Percentiles rank a stretch among this genome's conserved stretches.
Conservation (phyloP, 2,329 filamentous ascomycete species). For the Nigrospora oryzae region DNA sequence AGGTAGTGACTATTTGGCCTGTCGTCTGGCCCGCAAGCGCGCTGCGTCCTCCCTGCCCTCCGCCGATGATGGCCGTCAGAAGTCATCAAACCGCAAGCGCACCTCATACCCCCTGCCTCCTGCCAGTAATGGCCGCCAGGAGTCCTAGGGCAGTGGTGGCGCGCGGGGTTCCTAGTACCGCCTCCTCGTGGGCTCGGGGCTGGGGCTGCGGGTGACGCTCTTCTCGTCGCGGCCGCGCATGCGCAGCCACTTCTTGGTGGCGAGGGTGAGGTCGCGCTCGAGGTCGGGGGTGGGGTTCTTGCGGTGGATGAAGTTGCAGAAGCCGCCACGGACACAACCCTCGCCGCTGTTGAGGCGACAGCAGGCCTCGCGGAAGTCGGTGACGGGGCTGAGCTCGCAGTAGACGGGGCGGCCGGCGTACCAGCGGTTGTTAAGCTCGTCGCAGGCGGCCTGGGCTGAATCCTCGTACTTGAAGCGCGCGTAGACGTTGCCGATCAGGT, state of each 20-base stretch:
- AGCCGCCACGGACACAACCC: constrained; percentile 89
- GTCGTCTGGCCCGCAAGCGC: too few relatives aligned
- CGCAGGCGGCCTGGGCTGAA: constrained; percentile 84
- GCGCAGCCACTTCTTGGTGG: constrained; percentile 95
- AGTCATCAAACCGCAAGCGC: neutral
- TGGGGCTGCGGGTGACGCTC: constrained; percentile 74
- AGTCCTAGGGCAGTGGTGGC: neutral
- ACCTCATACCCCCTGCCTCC: too few relatives aligned
- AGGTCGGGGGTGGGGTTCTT: constrained; percentile 89
- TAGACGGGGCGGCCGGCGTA: constrained; percentile 96
- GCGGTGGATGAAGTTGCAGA: constrained; percentile 98
- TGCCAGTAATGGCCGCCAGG: neutral
- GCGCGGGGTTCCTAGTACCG: constrained; percentile 41
- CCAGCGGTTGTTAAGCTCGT: constrained; percentile 90
- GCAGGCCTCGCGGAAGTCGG: constrained; percentile 96
- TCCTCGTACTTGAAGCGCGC: constrained; percentile 99
- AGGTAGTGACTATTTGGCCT: too few relatives aligned
- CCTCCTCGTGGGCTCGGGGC: constrained; percentile 72
- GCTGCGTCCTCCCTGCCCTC: neutral
- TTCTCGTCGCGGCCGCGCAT: constrained; percentile 74
- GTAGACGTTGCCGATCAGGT: constrained; percentile 98
- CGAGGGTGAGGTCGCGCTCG: constrained; percentile 76
- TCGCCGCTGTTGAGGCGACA: constrained; percentile 91
- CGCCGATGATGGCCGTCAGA: neutral
- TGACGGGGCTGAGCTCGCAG: constrained; percentile 93